Base-by-base conservation (phyloP, 1,284 basidiomycete genomes). In the Apiotrichum gamsii region DNA sequence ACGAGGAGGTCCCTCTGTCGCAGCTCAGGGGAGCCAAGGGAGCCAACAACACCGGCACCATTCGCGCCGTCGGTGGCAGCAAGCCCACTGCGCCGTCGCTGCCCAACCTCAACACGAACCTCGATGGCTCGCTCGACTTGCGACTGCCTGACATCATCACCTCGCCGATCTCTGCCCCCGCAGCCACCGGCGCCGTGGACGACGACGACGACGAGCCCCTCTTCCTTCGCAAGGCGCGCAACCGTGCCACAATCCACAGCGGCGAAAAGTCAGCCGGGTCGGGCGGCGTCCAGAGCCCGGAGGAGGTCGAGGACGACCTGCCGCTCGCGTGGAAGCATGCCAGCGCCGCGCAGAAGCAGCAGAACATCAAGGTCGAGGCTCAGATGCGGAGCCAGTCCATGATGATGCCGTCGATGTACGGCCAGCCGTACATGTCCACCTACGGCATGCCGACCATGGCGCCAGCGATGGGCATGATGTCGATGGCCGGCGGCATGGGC, bases 1-100 rank as follows among this genome's bases (percentile, higher is more conserved):
- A 72, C 23, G 68, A 67, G 34, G 64, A 70, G 38, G 53, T 68
- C 5, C 69, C 69, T 0, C 59, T 72, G 3, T 66, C 62, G 2
- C 51, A 41, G 38, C 32, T 66, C 19, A 47, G 37, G 20, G 25
- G 25, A 6, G n/a, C n/a, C n/a, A 46, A 46, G 40, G 29, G 31
- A 16, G 19, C 34, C 20, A 20, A 8, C 18, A 36, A 13, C 29
- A 14, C 13, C 11, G 15, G 39, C 19, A 40, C 39, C 13, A 40
- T 40, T 13, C 28, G 30, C 14, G 11, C n/a, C 29, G 30, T 40
- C 4, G 6, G 8, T 28, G 11, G 25, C 25, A 6, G 11, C 8
- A 28, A 28, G 8, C 25, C 8, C 25, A 6, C 25, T 6, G 25
- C 25, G 11, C 25, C 25, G 11, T 6, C 25, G 11, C 25, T 28